Base-by-base conservation (phyloP, 164 flowering plant genomes). In the Piper betle region DNA sequence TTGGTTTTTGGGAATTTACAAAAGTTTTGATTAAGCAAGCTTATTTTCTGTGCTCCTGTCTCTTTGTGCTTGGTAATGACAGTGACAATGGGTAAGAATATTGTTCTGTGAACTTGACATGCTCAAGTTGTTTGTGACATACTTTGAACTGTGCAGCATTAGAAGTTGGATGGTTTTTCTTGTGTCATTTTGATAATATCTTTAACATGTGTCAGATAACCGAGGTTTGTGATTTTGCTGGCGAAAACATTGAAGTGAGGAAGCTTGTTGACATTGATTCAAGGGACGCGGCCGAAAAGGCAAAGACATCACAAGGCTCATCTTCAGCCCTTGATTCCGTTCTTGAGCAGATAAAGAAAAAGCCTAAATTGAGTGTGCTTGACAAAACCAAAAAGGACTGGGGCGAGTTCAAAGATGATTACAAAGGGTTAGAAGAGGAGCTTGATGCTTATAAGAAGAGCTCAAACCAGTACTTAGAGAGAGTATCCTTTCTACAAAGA, bases 401-500 rank as follows among this genome's bases (percentile, higher is more conserved):
- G 97, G 97, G 97, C 15, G 97, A 88, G 66, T 94, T 72, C 71
- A 94, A 94, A n/a, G n/a, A n/a, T n/a, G n/a, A n/a, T n/a, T n/a
- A n/a, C n/a, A n/a, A n/a, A n/a, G n/a, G n/a, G n/a, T n/a, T n/a
- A n/a, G n/a, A n/a, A n/a, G n/a, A n/a, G n/a, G n/a, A n/a, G n/a
- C n/a, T n/a, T n/a, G n/a, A n/a, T n/a, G n/a, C n/a, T n/a, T n/a
- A n/a, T n/a, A n/a, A n/a, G n/a, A n/a, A n/a, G n/a, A n/a, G n/a
- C n/a, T n/a, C n/a, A n/a, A n/a, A n/a, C n/a, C n/a, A n/a, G n/a
- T n/a, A n/a, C n/a, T n/a, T n/a, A n/a, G n/a, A n/a, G n/a, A n/a
- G n/a, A n/a, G n/a, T n/a, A n/a, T n/a, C n/a, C n/a, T n/a, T n/a
- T n/a, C n/a, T n/a, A n/a, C n/a, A n/a, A n/a, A n/a, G n/a, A n/a